phyloP scores from a whole-genome alignment of 2,329 filamentous ascomycete species.

The Nannizziopsis barbatae region DNA sequence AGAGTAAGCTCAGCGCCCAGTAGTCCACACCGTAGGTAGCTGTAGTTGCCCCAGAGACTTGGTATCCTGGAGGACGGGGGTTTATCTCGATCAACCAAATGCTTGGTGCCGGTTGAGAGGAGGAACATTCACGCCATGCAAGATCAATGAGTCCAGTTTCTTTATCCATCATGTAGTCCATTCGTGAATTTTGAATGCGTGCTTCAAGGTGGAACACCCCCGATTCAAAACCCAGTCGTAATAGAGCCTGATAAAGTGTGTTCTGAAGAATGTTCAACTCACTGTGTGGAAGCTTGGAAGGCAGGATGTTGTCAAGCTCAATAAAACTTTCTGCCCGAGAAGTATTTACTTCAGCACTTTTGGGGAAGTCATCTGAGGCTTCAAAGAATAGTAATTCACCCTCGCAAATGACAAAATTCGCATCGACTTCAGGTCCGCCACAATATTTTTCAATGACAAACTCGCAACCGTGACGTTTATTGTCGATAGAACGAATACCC shows the following conservation, averaged over 20 bases:
- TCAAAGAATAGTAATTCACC: constrained; percentile 34
- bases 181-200: constrained; percentile 19
- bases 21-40: constrained; percentile 21
- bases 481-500: constrained; percentile 17
- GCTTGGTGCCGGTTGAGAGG: neutral
- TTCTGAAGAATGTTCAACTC: constrained; percentile 16
- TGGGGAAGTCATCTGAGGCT: constrained; percentile 32
- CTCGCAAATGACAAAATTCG: constrained; percentile 32
- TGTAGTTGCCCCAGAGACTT: constrained; percentile 4
- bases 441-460: constrained; percentile 33
- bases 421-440: constrained; percentile 35
- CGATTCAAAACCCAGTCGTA: constrained; percentile 18
- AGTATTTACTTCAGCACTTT: constrained; percentile 18
- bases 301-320: constrained; percentile 17
- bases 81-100: constrained; percentile 23
- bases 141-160: constrained; percentile 17
- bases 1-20: constrained; percentile 1
- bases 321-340: constrained; percentile 12
- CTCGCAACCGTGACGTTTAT: constrained; percentile 16
- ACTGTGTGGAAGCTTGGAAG: constrained; percentile 17
- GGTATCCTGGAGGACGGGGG: constrained; percentile 19
- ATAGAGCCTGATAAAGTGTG: constrained; percentile 17
- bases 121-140: neutral
- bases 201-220: constrained; percentile 25
- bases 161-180: constrained; percentile 12